These are phyloP conservation scores for Clonostachys chloroleuca DNA, from an alignment of 2,329 filamentous ascomycete genomes.

Conservation along the genomic window DNA sequence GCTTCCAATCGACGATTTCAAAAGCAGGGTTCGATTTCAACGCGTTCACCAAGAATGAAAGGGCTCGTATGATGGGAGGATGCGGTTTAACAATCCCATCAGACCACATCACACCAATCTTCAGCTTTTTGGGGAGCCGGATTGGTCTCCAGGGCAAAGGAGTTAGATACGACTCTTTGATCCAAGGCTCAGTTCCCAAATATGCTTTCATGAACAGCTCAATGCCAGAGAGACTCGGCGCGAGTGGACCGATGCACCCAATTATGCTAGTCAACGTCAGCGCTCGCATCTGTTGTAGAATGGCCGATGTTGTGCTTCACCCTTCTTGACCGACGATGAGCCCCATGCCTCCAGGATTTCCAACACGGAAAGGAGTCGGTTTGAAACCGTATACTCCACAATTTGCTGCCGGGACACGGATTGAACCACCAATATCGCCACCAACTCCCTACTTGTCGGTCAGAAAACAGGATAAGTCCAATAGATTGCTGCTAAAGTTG, in stretches of 20 bases:
- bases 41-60: not conserved
- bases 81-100: constrained; percentile 1
- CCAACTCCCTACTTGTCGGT: not conserved
- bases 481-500: constrained; percentile 19
- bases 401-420: not conserved
- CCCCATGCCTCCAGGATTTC: not conserved
- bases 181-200: not conserved
- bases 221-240: not conserved
- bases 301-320: not conserved
- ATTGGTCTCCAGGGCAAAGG: not conserved
- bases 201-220: not conserved
- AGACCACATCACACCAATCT: not conserved
- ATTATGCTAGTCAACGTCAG: not conserved
- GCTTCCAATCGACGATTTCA: not conserved
- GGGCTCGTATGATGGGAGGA: not conserved
- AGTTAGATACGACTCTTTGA: not conserved
- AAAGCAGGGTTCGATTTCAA: not conserved
- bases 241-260: not conserved
- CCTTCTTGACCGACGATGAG: not conserved
- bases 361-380: not conserved
- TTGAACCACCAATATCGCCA: constrained; percentile 41
- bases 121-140: not conserved
- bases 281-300: not conserved
- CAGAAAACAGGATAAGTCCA: not conserved
- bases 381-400: not conserved